Evolutionary conservation across 352 stramenopile species (phyloP).

Genomic region (Globisporangium polare): DNA sequence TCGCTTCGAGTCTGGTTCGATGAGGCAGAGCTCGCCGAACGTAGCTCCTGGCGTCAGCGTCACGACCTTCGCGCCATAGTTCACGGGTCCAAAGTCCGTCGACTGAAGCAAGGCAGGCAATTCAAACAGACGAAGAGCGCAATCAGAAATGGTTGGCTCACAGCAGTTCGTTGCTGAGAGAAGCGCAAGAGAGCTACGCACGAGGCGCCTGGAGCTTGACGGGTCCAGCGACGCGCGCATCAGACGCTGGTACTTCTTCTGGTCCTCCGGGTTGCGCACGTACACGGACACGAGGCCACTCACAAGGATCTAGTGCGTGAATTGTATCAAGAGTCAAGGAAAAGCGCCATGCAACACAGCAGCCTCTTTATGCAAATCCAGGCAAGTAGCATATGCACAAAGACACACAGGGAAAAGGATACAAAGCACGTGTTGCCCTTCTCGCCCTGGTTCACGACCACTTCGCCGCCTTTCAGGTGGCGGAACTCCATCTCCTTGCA

Average conservation of each 20-base stretch:
- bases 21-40: slow-evolving; percentile 82
- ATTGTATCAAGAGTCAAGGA: not conserved
- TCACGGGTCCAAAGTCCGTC: slow-evolving; percentile 35
- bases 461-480: slow-evolving; percentile 55
- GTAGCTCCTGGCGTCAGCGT: slow-evolving; percentile 73
- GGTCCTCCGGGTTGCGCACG: slow-evolving; percentile 65
- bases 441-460: slow-evolving; percentile 81
- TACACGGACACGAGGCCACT: slow-evolving; percentile 74
- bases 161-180: not conserved
- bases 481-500: slow-evolving; percentile 87
- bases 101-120: slow-evolving; percentile 3
- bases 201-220: slow-evolving; percentile 36
- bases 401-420: slow-evolving; percentile 5
- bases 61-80: slow-evolving; percentile 61
- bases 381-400: too few relatives aligned
- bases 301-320: slow-evolving; percentile 56
- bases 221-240: slow-evolving; percentile 42
- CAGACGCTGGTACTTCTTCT: slow-evolving; percentile 55
- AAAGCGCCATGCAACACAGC: not conserved
- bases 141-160: not conserved
- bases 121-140: not conserved
- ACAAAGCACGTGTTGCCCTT: slow-evolving; percentile 87
- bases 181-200: slow-evolving; percentile 3
- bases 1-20: slow-evolving; percentile 82
- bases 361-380: not conserved